phyloP scores from a whole-genome alignment of 768 basidiomycete species.

The Boletus reticulatus region DNA sequence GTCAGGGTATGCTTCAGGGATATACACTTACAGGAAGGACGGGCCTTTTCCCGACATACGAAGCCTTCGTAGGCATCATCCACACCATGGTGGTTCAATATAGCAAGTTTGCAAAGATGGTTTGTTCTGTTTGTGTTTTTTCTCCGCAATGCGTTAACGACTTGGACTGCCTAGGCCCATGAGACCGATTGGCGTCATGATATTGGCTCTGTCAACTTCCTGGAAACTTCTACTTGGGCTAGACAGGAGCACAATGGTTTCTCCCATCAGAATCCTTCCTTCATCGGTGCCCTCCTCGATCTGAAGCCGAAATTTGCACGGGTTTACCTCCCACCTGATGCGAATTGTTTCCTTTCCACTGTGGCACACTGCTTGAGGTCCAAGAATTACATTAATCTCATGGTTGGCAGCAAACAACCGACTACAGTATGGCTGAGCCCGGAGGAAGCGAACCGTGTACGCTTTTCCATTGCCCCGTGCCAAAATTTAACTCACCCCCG shows the following conservation, averaged over 20 bases:
- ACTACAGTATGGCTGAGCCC: slow-evolving; percentile 74
- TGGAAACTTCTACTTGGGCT: slow-evolving; percentile 87
- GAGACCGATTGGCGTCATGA: slow-evolving; percentile 75
- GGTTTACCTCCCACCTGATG: slow-evolving; percentile 88
- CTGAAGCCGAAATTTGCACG: slow-evolving; percentile 69
- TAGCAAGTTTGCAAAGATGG: slow-evolving; percentile 86
- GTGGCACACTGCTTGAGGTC: slow-evolving; percentile 80
- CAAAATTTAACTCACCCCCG: background rate
- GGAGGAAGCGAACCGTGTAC: slow-evolving; percentile 70
- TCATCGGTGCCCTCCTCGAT: slow-evolving; percentile 84
- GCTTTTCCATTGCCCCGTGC: background rate
- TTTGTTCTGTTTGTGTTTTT: slow-evolving; percentile 19
- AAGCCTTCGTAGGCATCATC: slow-evolving; percentile 87
- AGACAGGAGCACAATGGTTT: slow-evolving; percentile 89
- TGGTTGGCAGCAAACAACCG: slow-evolving; percentile 87
- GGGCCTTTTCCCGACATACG: slow-evolving; percentile 86
- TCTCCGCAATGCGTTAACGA: background rate
- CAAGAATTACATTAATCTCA: slow-evolving; percentile 83
- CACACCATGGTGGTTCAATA: slow-evolving; percentile 92
- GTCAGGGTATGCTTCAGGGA: slow-evolving; percentile 89
- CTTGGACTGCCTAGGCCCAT: slow-evolving; percentile 30
- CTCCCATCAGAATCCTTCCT: slow-evolving; percentile 83
- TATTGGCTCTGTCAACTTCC: slow-evolving; percentile 74
- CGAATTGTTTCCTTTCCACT: slow-evolving; percentile 82
- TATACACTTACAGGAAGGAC: slow-evolving; percentile 88